Evolutionary conservation across 2,329 filamentous ascomycete genomes (phyloP).

Genomic region (Neonectria ditissima): DNA sequence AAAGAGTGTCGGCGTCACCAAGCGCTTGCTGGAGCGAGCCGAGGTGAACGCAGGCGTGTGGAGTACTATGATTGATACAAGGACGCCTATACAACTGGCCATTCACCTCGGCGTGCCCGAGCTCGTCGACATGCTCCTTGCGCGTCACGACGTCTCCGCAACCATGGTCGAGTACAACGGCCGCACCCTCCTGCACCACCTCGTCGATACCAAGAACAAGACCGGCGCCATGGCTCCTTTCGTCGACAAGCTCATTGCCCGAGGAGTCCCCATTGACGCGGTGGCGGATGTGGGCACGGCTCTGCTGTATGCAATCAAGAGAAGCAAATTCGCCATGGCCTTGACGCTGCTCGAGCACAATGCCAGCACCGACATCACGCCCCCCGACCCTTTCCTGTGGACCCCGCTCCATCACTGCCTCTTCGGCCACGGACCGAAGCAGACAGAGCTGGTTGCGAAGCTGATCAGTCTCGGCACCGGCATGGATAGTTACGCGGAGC

Average conservation of each 20-base stretch:
- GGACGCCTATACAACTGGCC: slow-evolving; percentile 25
- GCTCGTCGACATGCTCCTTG: not conserved
- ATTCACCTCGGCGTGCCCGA: not conserved
- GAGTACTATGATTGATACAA: no score
- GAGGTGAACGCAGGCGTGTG: slow-evolving; percentile 17
- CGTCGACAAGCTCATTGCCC: slow-evolving; percentile 8
- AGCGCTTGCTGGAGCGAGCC: slow-evolving; percentile 14
- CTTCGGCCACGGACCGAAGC: not conserved
- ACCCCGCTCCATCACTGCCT: slow-evolving; percentile 25
- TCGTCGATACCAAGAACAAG: not conserved
- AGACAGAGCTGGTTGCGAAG: slow-evolving; percentile 4
- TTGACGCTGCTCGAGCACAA: slow-evolving; percentile 15
- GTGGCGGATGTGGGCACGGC: slow-evolving; percentile 4
- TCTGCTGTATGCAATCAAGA: slow-evolving; percentile 3
- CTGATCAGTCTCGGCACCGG: slow-evolving; percentile 16
- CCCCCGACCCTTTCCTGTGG: slow-evolving; percentile 11
- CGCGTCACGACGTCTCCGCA: not conserved
- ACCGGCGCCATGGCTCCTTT: not conserved
- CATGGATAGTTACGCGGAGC: slow-evolving; percentile 12
- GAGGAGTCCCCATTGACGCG: slow-evolving; percentile 14
- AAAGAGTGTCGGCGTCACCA: not conserved
- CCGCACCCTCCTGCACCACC: slow-evolving; percentile 16
- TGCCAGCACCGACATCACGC: slow-evolving; percentile 21
- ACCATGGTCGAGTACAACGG: no score
- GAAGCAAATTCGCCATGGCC: not conserved